Base-by-base conservation (phyloP, 2,329 filamentous ascomycete genomes). In the Aspergillus udagawae region DNA sequence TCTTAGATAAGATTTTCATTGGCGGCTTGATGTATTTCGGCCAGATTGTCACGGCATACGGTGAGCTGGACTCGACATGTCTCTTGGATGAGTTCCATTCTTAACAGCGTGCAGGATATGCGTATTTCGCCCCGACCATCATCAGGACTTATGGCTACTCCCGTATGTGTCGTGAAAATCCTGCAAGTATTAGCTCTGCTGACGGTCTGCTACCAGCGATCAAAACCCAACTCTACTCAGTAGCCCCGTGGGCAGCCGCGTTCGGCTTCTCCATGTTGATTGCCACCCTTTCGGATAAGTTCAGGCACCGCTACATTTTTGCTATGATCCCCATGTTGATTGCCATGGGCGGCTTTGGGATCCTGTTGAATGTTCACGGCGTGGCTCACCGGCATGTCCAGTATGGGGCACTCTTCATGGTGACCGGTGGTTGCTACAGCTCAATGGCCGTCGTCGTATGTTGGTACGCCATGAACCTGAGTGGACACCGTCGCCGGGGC, bases 371-470 rank as follows among this genome's bases (percentile, higher is more conserved):
- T 10, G 83, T 93, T 4, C 88, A 93, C 71, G 75, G 89, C 68
- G 53, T 56, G 6, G 64, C 59, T 14, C 83, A 91, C 70, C 78
- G 77, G 0, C 61, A 81, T 12, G 75, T 90, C 6, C 83, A 94
- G 71, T 97, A 96, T 67, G 88, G 80, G 0, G 90, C 88, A 0
- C 81, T 97, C 0, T 96, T 95, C 78, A 78, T 97, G 32, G 85
- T 95, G 51, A 88, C 90, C 1, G 86, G 86, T 77, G 91, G 91
- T 51, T 83, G 84, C 0, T 97, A 95, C 75, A 86, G 86, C 1
- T 90, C 92, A n/a, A 92, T 96, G 88, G 92, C 93, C 0, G 86
- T 96, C 29, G 85, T 92, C 47, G 83, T 92, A 7, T 92, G 88
- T 71, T 92, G 89, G 89, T 92, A 88, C 73, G 88, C 87, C 65